Base-by-base conservation (phyloP, 352 stramenopile genomes). In the Globisporangium spiculum region DNA sequence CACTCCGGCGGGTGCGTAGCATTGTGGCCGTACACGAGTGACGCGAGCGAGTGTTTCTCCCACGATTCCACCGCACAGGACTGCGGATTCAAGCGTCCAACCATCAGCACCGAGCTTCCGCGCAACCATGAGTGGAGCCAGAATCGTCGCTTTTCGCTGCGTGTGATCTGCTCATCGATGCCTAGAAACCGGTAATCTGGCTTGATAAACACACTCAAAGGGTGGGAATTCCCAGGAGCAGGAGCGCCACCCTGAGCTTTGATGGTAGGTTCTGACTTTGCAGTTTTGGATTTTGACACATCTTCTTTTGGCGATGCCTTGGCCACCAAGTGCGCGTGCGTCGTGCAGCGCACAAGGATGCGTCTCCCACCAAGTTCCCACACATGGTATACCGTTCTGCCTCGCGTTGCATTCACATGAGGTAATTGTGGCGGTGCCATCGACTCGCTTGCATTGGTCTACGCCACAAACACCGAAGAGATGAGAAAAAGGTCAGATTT, bases 61-160 rank as follows among this genome's bases (percentile, higher is more conserved):
- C 80, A 92, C 7, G 79, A 81, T 2, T 38, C 68, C 9, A 91
- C 60, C 14, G 34, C 24, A 22, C 65, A 65, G 2, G 73, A 72
- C 30, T 68, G 70, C 0, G 81, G 85, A 6, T 81, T 61, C 7
- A 92, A n/a, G 0, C 73, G 75, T 12, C 74, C 80, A 5, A 94
- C 60, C 6, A 86, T 36, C n/a, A 96, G 61, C 6, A 66, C 64
- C 0, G 84, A 79, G 16, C 78, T 75, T n/a, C 88, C 86, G 9
- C 86, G 82, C 16, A 96, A 70, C 88, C 88, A 96, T 4, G 86
- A 88, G 68, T 94, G 82, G 1, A 96, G 65, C 86, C 86, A 93
- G 56, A 92, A 81, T 1, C 75, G 75, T 20, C 79, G 79, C 46
- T 79, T 69, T 60, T 96, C 88, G 59, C 79, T 88, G 1, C 68